Evolutionary conservation across 225 moss, liverwort and hornwort species (phyloP).

Genomic region (Climacium dendroides): DNA sequence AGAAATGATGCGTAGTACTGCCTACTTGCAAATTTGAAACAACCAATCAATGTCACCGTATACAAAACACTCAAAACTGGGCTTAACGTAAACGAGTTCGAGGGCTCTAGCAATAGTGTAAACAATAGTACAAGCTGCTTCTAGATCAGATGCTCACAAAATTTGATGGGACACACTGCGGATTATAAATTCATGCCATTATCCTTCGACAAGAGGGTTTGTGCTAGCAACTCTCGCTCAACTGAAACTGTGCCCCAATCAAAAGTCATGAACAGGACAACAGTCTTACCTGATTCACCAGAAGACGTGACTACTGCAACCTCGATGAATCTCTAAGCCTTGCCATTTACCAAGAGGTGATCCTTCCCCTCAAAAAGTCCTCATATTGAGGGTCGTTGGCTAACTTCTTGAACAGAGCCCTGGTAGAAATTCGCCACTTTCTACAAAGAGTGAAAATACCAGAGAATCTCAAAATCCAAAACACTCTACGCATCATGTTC

Average conservation of each 20-base stretch:
- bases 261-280: background rate
- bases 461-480: slow-evolving; percentile 55
- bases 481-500: slow-evolving; percentile 50
- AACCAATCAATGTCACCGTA: background rate
- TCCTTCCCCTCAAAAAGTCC: slow-evolving; percentile 25
- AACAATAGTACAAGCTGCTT: background rate
- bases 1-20: background rate
- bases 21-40: background rate
- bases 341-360: background rate
- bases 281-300: background rate
- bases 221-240: background rate
- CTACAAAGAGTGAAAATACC: slow-evolving; percentile 54
- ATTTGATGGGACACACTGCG: background rate
- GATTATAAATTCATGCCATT: background rate
- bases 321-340: background rate
- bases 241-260: background rate
- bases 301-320: background rate
- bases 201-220: background rate
- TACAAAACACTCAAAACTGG: background rate
- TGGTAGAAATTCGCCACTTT: slow-evolving; percentile 44
- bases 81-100: background rate
- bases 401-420: slow-evolving; percentile 46
- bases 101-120: background rate
- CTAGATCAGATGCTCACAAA: background rate
- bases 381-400: slow-evolving; percentile 13